A percentile compares a stretch with the other conserved stretches of the same genome.
These are phyloP conservation scores for Suhomyces sp. DNA, from an alignment of 805 yeast species.

Conservation along the genomic window DNA sequence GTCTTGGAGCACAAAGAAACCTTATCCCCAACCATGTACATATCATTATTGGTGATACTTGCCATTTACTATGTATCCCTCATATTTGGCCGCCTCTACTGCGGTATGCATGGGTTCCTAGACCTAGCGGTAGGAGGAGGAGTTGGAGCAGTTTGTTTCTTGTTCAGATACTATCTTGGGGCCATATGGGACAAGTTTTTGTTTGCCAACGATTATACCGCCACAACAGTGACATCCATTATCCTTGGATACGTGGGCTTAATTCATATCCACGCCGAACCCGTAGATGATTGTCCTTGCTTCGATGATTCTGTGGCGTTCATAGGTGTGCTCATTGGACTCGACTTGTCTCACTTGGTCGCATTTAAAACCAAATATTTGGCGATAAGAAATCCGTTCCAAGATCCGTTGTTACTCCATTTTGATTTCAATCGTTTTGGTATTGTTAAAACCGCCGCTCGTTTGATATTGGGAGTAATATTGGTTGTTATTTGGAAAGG, in stretches of 20 bases:
- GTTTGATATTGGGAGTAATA: constrained; percentile 63
- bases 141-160: constrained; percentile 57
- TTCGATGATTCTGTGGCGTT: constrained; percentile 94
- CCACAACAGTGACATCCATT: constrained; percentile 37
- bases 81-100: constrained; percentile 79
- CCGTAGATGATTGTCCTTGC: constrained; percentile 94
- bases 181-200: constrained; percentile 48
- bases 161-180: constrained; percentile 44
- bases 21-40: constrained; percentile 15
- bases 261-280: constrained; percentile 73
- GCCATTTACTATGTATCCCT: constrained; percentile 60
- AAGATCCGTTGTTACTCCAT: constrained; percentile 40
- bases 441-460: constrained; percentile 32
- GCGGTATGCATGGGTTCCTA: constrained; percentile 95
- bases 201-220: constrained; percentile 20
- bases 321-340: constrained; percentile 80
- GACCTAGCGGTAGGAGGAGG: constrained; percentile 69
- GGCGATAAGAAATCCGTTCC: constrained; percentile 14
- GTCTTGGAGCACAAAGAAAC: constrained; percentile 8
- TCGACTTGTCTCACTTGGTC: constrained; percentile 62
- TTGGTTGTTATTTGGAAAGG: constrained; percentile 73
- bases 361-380: constrained; percentile 33
- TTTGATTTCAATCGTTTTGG: constrained; percentile 46
- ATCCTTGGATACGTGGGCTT: constrained; percentile 45
- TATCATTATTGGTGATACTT: constrained; percentile 17